These are phyloP conservation scores for Kondoa subrosea DNA, from an alignment of 768 basidiomycete species.

Conservation along the genomic window DNA sequence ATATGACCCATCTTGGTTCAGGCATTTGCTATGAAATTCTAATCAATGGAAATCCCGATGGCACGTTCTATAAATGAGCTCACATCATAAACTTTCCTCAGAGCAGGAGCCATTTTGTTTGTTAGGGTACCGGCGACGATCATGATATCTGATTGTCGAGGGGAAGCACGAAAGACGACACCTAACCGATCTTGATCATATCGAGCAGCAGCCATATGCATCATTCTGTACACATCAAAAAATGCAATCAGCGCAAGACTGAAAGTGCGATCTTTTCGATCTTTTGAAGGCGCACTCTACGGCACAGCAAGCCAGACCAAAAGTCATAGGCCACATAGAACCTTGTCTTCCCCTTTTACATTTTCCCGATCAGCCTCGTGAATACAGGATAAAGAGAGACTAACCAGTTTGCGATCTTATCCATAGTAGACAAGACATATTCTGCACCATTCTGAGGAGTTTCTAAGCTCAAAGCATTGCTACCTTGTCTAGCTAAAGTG, in stretches of 20 bases:
- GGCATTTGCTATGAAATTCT: constrained; percentile 60
- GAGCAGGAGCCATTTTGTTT: constrained; percentile 98
- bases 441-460: constrained; percentile 87
- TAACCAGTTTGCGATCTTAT: constrained; percentile 46
- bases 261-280: too few relatives aligned
- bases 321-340: constrained; percentile 98
- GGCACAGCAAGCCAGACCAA: constrained; percentile 94
- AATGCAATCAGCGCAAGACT: too few relatives aligned
- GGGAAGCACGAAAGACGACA: constrained; percentile 96
- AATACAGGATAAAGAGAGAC: constrained; percentile 26
- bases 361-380: not conserved
- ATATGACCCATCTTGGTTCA: constrained; percentile 97
- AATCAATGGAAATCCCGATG: not conserved
- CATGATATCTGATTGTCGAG: constrained; percentile 51
- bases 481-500: constrained; percentile 54
- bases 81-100: constrained; percentile 46
- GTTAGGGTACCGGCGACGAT: constrained; percentile 97
- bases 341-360: constrained; percentile 81
- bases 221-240: constrained; percentile 46
- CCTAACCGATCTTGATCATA: constrained; percentile 97
- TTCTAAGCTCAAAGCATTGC: constrained; percentile 70
- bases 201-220: constrained; percentile 98
- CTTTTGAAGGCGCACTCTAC: constrained; percentile 48
- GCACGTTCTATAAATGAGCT: not conserved
- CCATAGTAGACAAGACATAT: constrained; percentile 86